Evolutionary conservation across 139 green algal species (phyloP), one percentile per base, ranked within the genome.

Genomic region (Zygnema cylindricum): DNA sequence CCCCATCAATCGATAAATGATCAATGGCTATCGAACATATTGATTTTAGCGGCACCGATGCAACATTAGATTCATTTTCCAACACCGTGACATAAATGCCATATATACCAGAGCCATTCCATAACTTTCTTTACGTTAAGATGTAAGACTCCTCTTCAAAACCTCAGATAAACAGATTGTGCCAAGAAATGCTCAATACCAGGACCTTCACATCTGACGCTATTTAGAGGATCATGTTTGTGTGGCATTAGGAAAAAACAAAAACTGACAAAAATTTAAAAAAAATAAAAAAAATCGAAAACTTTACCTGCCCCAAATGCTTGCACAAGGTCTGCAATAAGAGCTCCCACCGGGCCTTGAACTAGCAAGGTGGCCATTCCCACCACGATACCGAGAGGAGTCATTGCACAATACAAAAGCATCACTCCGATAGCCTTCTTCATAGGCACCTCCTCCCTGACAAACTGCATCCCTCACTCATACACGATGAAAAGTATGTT

Each of bases 371-470:
- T 81, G 1, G 55, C 43, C 86, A 90, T 90, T 35, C 86, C 86
- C 3, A 43, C 82, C 2, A 90, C 30, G 32, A 90, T 82, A 38
- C 86, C 86, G 7, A 91, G n/a, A 21, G 86, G 86, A 2, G 86
- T 90, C 86, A 90, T 90, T 23, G 86, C 49, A 36, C 86, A 90
- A 78, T 90, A 90, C 1, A 90, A 23, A 36, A 90, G 78, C 79
- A 90, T 84, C 33, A 90, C 42, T 41, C 30, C n/a, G 23, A 91
- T 42, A 35, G 57, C 55, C 86, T 90, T 90, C 25, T 23, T 11
- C 33, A 90, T 21, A 1, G 79, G 38, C 39, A 90, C 86, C 39
- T 54, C 36, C 86, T 90, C 86, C 30, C 32, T 30, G 22, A 90
- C 86, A 86, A 90, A 90, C 86, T 90, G 86, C 33, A 89, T 22